These are phyloP conservation scores for Metschnikowia anglica DNA, from an alignment of 805 yeast genomes.

Conservation along the genomic window DNA sequence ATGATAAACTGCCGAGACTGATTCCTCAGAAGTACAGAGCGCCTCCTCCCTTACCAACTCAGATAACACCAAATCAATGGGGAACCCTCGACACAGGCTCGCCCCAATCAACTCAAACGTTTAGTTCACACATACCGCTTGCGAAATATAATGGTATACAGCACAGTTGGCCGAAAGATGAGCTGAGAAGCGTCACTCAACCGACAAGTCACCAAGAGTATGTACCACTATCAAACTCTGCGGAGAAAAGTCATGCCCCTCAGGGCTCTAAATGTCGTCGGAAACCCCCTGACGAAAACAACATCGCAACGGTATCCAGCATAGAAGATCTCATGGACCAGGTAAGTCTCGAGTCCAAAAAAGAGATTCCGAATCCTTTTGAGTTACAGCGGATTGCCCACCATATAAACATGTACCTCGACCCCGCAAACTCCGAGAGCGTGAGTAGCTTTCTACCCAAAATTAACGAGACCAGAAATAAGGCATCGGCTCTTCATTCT, in stretches of 20 bases:
- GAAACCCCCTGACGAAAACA: slow-evolving; percentile 3
- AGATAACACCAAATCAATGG: slow-evolving; percentile 5
- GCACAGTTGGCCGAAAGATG: slow-evolving; percentile 6
- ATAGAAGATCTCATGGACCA: slow-evolving; percentile 23
- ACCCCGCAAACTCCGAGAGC: slow-evolving; percentile 12
- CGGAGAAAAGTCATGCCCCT: neutral
- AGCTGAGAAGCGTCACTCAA: no score
- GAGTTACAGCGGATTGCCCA: slow-evolving; percentile 15
- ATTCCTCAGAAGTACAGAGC: slow-evolving; percentile 13
- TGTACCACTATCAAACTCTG: neutral
- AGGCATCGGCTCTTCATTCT: slow-evolving; percentile 28
- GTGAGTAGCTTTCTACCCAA: slow-evolving; percentile 17
- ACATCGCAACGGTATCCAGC: neutral
- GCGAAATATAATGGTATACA: slow-evolving; percentile 1
- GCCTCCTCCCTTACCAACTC: slow-evolving; percentile 15
- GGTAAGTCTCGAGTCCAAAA: slow-evolving; percentile 12
- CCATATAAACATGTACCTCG: slow-evolving; percentile 19
- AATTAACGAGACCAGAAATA: slow-evolving; percentile 16
- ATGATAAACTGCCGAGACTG: slow-evolving; percentile 5
- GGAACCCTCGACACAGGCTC: neutral
- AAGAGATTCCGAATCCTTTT: neutral
- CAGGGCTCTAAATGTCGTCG: slow-evolving; percentile 1
- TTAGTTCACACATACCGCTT: neutral
- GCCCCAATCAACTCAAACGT: neutral
- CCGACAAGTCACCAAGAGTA: neutral